phyloP scores from a whole-genome alignment of 768 basidiomycete species.

The Podaxis sp. region DNA sequence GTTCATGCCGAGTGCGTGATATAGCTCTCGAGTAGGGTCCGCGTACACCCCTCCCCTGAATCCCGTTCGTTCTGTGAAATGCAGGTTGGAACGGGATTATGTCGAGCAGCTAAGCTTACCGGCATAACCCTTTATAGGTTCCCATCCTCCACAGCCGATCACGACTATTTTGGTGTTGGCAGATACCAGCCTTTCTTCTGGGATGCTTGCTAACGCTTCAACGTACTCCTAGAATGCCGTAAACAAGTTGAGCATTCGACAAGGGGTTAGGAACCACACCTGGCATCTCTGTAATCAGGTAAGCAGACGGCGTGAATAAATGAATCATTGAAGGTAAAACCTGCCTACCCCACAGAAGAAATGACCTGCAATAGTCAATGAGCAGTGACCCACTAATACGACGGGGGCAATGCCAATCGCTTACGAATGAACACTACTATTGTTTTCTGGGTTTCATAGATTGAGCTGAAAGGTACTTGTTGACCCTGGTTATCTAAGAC shows the following conservation, averaged over 20 bases:
- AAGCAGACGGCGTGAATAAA: not conserved
- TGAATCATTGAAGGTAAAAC: not conserved
- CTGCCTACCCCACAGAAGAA: conserved; percentile 63
- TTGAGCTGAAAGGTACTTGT: conserved; percentile 48
- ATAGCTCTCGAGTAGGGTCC: conserved; percentile 61
- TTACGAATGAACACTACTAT: conserved; percentile 67
- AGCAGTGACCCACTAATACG: not conserved
- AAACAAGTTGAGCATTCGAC: not conserved
- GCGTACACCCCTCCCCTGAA: conserved; percentile 57
- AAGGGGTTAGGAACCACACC: conserved; percentile 26
- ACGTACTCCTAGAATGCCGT: conserved; percentile 43
- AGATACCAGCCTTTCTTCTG: conserved; percentile 37
- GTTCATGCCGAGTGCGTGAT: conserved; percentile 60
- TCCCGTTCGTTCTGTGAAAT: conserved; percentile 39
- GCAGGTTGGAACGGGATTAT: not conserved
- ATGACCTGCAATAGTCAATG: conserved; percentile 42
- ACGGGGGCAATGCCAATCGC: conserved; percentile 10
- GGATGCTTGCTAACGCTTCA: conserved; percentile 41
- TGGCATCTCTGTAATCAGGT: conserved; percentile 35
- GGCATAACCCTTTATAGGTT: conserved; percentile 47
- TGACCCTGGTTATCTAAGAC: conserved; percentile 48
- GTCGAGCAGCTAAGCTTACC: conserved; percentile 31
- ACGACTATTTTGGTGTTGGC: conserved; percentile 45
- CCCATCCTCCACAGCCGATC: conserved; percentile 62
- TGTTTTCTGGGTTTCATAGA: conserved; percentile 50